Conservation (phyloP, 345 rosid species). For the Citrus reticulata region DNA sequence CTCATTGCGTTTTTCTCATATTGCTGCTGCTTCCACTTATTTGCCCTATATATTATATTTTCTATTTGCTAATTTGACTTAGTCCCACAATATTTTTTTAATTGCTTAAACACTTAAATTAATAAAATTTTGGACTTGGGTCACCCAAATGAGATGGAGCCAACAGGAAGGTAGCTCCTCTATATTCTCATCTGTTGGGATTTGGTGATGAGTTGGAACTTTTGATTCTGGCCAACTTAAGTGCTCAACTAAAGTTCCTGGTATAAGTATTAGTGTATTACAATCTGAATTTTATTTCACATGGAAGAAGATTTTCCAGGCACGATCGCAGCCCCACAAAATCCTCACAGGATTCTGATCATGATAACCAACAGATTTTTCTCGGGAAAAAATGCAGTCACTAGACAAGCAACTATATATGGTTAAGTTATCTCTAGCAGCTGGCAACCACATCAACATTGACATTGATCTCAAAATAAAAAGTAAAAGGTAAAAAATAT, state of each 20-base stretch:
- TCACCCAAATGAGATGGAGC: too few relatives aligned
- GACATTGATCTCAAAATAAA: not conserved
- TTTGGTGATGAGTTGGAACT: not conserved
- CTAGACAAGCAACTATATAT: not conserved
- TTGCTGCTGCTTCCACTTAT: too few relatives aligned
- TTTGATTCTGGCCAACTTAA: constrained; percentile 3
- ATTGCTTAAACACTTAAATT: too few relatives aligned
- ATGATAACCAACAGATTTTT: constrained; percentile 14
- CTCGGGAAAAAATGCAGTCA: not conserved
- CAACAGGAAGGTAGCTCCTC: not conserved
- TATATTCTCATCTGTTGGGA: not conserved
- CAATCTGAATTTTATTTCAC: not conserved
- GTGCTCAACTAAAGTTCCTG: not conserved
- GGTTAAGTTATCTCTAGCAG: not conserved
- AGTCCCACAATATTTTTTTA: too few relatives aligned
- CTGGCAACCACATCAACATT: not conserved
- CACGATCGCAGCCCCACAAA: constrained; percentile 25
- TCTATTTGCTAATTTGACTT: too few relatives aligned
- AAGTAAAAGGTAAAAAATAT: not conserved
- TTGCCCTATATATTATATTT: too few relatives aligned
- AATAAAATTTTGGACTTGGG: too few relatives aligned
- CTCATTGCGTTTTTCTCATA: too few relatives aligned
- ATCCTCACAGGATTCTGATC: constrained; percentile 18
- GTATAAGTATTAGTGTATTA: not conserved
- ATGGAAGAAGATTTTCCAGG: constrained; percentile 1